A percentile compares a stretch with the other conserved stretches of the same genome.
Evolutionary conservation across 805 yeast species (phyloP).

Genomic region (Metschnikowia lachancei): DNA sequence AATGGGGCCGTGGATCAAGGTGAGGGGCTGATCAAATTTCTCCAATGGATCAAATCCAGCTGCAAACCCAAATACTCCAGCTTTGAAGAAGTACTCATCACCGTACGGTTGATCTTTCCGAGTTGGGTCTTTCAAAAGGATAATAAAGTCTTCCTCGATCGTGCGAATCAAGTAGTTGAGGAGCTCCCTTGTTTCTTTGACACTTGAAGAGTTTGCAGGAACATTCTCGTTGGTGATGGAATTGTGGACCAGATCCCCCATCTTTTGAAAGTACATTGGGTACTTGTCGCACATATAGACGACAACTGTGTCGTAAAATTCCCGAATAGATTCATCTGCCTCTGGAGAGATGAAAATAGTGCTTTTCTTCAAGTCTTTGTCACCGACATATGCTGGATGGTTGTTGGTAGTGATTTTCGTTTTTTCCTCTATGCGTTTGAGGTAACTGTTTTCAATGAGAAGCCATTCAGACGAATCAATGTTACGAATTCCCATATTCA

Average conservation of each 20-base stretch:
- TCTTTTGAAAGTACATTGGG: conserved; percentile 34
- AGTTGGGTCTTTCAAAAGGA: conserved; percentile 35
- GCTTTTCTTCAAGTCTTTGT: conserved; percentile 25
- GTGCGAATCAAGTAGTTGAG: conserved; percentile 27
- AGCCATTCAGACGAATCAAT: conserved; percentile 41
- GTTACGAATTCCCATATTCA: conserved; percentile 22
- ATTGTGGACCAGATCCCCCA: conserved; percentile 24
- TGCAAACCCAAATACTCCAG: conserved; percentile 45
- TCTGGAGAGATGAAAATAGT: conserved; percentile 36
- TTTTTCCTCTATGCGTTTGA: conserved; percentile 27
- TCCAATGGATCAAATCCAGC: conserved; percentile 43
- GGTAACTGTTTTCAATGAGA: conserved; percentile 37
- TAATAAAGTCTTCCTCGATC: conserved; percentile 43
- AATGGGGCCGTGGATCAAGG: conserved; percentile 40
- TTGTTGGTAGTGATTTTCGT: conserved; percentile 27
- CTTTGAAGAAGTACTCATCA: conserved; percentile 41
- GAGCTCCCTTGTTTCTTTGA: conserved; percentile 15
- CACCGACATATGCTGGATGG: conserved; percentile 33
- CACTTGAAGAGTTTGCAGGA: conserved; percentile 18
- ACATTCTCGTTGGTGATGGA: conserved; percentile 26
- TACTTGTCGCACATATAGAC: conserved; percentile 37
- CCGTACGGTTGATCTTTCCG: conserved; percentile 29
- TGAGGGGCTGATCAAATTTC: conserved; percentile 37
- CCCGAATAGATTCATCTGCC: conserved; percentile 34
- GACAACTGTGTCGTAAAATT: conserved; percentile 32